Evolutionary conservation across 2,329 filamentous ascomycete species (phyloP).

Genomic region (Diaporthe destruens): DNA sequence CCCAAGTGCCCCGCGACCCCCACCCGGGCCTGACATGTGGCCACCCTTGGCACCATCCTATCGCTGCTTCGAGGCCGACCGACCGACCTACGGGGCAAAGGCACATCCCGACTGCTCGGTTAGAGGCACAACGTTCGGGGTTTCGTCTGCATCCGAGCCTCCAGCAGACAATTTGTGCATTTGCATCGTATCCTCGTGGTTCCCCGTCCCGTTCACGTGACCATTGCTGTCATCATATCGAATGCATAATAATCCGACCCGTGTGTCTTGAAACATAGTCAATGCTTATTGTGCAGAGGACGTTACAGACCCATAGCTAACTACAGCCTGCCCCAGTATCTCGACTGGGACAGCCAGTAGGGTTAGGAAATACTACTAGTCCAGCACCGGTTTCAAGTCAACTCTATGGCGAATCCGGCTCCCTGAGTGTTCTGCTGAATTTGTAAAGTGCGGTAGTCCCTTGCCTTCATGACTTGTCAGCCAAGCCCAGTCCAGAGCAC

Average conservation of each 20-base stretch:
- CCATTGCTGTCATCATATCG: neutral
- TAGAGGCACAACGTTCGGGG: neutral
- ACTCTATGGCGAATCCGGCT: neutral
- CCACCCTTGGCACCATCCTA: neutral
- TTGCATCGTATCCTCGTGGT: too few relatives aligned
- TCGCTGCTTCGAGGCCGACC: neutral
- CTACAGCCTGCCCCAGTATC: neutral
- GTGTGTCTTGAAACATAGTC: neutral
- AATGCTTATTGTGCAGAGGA: neutral
- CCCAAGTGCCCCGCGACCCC: neutral
- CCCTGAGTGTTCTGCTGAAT: neutral
- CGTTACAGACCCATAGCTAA: too few relatives aligned
- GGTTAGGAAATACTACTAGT: neutral
- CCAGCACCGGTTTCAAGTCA: neutral
- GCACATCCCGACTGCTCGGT: neutral
- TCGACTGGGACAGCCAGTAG: neutral
- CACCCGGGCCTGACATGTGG: conserved; percentile 12
- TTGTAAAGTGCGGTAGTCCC: too few relatives aligned
- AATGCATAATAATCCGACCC: too few relatives aligned
- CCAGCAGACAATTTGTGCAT: neutral
- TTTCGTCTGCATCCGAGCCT: neutral
- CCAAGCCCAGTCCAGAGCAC: neutral
- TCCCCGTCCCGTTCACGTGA: neutral
- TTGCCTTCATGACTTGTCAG: neutral
- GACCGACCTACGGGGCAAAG: neutral